Evolutionary conservation across 306 rosid species (phyloP).

Genomic region (Cucumis melo): DNA sequence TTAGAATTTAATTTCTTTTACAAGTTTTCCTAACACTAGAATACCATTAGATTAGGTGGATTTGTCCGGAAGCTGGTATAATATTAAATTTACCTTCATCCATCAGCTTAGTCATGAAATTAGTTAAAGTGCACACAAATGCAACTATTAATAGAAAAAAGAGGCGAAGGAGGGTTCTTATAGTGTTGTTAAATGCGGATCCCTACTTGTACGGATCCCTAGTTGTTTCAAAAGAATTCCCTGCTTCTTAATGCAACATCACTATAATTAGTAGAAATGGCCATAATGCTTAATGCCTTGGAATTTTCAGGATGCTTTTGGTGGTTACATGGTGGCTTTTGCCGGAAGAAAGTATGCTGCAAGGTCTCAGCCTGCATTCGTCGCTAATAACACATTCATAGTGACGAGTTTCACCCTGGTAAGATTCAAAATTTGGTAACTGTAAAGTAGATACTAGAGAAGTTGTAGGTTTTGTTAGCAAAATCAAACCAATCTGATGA

Average conservation of each 20-base stretch:
- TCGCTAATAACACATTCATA: constrained; percentile 39
- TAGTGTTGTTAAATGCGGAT: neutral
- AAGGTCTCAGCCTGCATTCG: constrained; percentile 47
- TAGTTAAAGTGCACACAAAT: too few relatives aligned
- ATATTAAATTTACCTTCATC: too few relatives aligned
- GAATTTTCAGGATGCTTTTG: constrained; percentile 34
- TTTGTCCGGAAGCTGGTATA: too few relatives aligned
- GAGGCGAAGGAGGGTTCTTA: neutral
- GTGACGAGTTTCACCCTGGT: constrained; percentile 64
- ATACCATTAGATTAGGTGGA: too few relatives aligned
- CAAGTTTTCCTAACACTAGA: too few relatives aligned
- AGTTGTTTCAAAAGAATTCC: neutral
- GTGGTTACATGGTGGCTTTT: constrained; percentile 70
- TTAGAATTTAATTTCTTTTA: too few relatives aligned
- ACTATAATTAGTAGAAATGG: neutral
- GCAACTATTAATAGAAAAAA: too few relatives aligned
- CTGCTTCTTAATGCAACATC: neutral
- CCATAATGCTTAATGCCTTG: neutral
- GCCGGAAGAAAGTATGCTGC: constrained; percentile 60
- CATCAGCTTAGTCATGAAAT: too few relatives aligned
- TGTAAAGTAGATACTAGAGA: neutral
- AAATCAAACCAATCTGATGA: neutral
- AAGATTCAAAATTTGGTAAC: constrained; percentile 2
- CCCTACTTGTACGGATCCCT: neutral
- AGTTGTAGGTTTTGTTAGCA: neutral